Evolutionary conservation across 1,139 yeast species (phyloP).

Genomic region (Komagataea norvegica): DNA sequence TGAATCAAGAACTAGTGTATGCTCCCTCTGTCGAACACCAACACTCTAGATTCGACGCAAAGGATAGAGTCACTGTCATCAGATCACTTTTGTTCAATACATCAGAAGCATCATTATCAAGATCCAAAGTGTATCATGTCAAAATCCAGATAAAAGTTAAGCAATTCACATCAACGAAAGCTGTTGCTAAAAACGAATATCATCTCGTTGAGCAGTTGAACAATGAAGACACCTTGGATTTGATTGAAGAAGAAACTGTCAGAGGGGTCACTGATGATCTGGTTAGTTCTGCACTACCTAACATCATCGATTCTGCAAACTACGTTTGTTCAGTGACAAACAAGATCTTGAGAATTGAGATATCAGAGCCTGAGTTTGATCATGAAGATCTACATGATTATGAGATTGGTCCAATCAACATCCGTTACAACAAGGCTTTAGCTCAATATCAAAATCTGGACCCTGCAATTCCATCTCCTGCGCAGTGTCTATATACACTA

Average conservation of each 20-base stretch:
- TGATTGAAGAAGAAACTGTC: constrained; percentile 20
- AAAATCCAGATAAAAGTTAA: constrained; percentile 33
- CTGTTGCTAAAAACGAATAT: constrained; percentile 29
- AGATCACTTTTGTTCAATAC: constrained; percentile 27
- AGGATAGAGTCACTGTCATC: constrained; percentile 26
- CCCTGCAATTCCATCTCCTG: constrained; percentile 41
- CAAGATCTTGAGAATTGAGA: constrained; percentile 39
- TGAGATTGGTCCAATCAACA: constrained; percentile 34
- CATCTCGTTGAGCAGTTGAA: constrained; percentile 33
- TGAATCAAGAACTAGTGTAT: constrained; percentile 28
- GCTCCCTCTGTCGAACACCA: constrained; percentile 16
- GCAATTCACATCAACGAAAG: constrained; percentile 22
- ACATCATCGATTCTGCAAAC: constrained; percentile 38
- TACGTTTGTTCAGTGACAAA: constrained; percentile 40
- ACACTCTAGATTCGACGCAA: constrained; percentile 24
- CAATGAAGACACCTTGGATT: constrained; percentile 34
- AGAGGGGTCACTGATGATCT: constrained; percentile 24
- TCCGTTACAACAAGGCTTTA: constrained; percentile 34
- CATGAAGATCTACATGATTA: constrained; percentile 35
- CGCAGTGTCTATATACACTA: constrained; percentile 52
- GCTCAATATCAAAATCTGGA: constrained; percentile 25
- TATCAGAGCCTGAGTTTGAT: constrained; percentile 37
- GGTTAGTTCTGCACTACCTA: constrained; percentile 28
- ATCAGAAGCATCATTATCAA: constrained; percentile 25
- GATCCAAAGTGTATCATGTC: constrained; percentile 31